Base-by-base conservation (phyloP, 345 rosid genomes). In the Isatis tinctoria region DNA sequence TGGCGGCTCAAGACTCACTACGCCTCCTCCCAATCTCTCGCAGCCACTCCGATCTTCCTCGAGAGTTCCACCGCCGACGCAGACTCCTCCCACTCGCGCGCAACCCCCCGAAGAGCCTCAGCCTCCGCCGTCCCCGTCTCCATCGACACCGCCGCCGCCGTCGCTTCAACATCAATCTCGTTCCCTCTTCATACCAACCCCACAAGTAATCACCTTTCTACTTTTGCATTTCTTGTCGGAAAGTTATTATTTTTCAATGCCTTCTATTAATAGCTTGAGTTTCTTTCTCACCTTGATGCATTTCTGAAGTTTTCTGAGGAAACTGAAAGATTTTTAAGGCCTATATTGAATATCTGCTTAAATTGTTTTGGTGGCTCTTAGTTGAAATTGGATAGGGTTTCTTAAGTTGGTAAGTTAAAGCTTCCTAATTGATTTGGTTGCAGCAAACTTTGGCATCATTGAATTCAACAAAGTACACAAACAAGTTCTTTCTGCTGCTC, bases 381-480 rank as follows among this genome's bases (percentile, higher is more conserved):
- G 12, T 65, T 28, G 63, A 60, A 12, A 72, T 72, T 37, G 4
- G 40, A 22, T 26, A 3, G 6, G 69, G 30, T 13, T 18, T 63
- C 26, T 22, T 26, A 27, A 54, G 49, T 37, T 28, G 6, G 60
- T 47, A 18, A 36, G 52, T 54, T 10, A 30, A 70, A 70, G 8
- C 2, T 57, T 70, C 24, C 36, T 16, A 45, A 28, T 77, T 65
- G 22, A 3, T 35, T 26, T 67, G 66, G 40, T 6, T 73, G 48
- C 85, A 85, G 97, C 79, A 60, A 80, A 79, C 93, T 17, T n/a
- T 77, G 17, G 75, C 88, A 26, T 82, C 96, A 16, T 70, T 96
- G 75, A 90, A 92, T 76, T 89, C 99, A 54, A 89, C 87, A 73
- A 87, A 59, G 58, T 96, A 85, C 81, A 92, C 98, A 61, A 89